phyloP scores from a whole-genome alignment of 345 rosid species.

The Citrus sp. region DNA sequence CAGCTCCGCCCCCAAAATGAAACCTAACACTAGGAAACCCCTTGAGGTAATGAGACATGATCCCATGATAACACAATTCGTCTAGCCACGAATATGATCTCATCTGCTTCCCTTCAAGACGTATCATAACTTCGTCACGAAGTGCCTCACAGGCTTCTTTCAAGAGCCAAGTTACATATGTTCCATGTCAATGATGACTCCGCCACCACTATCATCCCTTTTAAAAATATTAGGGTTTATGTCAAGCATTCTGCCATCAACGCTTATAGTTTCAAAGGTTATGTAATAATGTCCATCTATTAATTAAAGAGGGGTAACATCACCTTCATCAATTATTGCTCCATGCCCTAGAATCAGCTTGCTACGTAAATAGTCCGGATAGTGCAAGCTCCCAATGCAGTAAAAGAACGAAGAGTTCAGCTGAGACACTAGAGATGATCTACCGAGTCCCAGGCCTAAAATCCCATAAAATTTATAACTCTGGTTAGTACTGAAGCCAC shows the following conservation, averaged over 20 bases:
- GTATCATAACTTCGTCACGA: slow-evolving; percentile 19
- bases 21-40: slow-evolving; percentile 40
- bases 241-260: slow-evolving; percentile 35
- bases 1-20: slow-evolving; percentile 37
- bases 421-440: slow-evolving; percentile 32
- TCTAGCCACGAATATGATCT: not conserved
- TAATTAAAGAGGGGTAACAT: slow-evolving; percentile 39
- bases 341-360: slow-evolving; percentile 41
- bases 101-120: slow-evolving; percentile 18
- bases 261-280: slow-evolving; percentile 44
- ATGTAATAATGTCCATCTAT: slow-evolving; percentile 31
- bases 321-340: slow-evolving; percentile 35
- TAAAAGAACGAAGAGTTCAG: slow-evolving; percentile 45
- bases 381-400: slow-evolving; percentile 18
- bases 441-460: slow-evolving; percentile 41
- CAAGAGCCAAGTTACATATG: slow-evolving; percentile 38
- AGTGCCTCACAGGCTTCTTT: slow-evolving; percentile 30
- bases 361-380: slow-evolving; percentile 33
- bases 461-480: slow-evolving; percentile 33
- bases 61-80: slow-evolving; percentile 33
- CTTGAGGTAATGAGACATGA: slow-evolving; percentile 13
- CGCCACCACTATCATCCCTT: slow-evolving; percentile 10
- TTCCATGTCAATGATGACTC: slow-evolving; percentile 42
- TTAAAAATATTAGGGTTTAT: slow-evolving; percentile 31
- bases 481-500: slow-evolving; percentile 27